These are phyloP conservation scores for Pleurotus salmoneostramineus DNA, from an alignment of 768 basidiomycete genomes.

Conservation along the genomic window DNA sequence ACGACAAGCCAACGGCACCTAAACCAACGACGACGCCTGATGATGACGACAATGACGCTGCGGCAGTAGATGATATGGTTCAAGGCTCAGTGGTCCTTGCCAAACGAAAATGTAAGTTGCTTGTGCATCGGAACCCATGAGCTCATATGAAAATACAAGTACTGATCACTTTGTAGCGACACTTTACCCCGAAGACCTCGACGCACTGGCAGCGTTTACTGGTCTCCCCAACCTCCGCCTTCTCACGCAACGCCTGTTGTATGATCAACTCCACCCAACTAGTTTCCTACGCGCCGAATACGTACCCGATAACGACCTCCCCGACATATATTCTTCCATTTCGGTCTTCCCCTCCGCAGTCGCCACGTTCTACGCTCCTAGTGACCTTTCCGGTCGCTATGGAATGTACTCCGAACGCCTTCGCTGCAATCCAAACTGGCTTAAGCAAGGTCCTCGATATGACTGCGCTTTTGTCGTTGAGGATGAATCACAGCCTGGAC, in stretches of 20 bases:
- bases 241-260: conserved; percentile 22
- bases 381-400: conserved; percentile 20
- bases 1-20: neutral
- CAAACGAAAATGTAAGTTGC: neutral
- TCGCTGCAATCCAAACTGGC: conserved; percentile 18
- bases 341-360: conserved; percentile 13
- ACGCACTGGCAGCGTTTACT: conserved; percentile 12
- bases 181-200: conserved; percentile 6
- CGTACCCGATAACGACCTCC: neutral
- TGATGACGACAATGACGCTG: neutral
- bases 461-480: conserved; percentile 19
- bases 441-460: conserved; percentile 10
- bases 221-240: conserved; percentile 16
- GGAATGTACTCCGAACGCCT: conserved; percentile 25
- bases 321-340: neutral
- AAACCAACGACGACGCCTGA: neutral
- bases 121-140: neutral
- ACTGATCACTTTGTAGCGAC: conserved; percentile 5
- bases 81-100: conserved; percentile 1
- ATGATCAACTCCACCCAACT: conserved; percentile 17
- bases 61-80: neutral
- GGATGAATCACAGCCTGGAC: conserved; percentile 11
- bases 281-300: neutral
- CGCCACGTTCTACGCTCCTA: conserved; percentile 21
- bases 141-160: conserved; percentile 31